Percentiles rank a stretch among this genome's conserved stretches.
Conservation (phyloP, 306 rosid genomes). For the Gleditsia sinensis region DNA sequence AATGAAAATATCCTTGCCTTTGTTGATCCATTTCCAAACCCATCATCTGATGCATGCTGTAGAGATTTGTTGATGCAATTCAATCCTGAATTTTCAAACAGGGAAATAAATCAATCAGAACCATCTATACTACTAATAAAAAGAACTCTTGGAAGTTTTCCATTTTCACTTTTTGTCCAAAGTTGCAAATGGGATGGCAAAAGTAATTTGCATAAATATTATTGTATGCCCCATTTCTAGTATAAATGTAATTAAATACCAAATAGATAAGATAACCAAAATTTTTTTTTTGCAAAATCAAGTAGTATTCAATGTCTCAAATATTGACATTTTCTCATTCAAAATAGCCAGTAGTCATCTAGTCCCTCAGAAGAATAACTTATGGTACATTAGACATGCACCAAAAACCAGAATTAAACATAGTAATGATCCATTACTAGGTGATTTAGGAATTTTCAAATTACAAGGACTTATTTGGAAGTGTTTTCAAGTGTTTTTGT, state of each 20-base stretch:
- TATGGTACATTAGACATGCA: conserved; percentile 12
- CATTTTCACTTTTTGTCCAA: neutral
- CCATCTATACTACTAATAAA: neutral
- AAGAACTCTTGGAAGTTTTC: neutral
- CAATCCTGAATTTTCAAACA: conserved; percentile 45
- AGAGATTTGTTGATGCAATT: conserved; percentile 33
- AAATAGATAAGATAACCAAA: neutral
- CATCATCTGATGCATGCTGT: conserved; percentile 62
- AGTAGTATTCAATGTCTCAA: conserved; percentile 1
- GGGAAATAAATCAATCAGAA: conserved; percentile 29
- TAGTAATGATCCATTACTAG: neutral
- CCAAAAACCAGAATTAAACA: neutral
- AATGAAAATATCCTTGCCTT: conserved; percentile 60
- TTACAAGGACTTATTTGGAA: too few relatives aligned
- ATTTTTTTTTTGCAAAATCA: neutral
- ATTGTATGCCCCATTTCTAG: neutral
- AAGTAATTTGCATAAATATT: too few relatives aligned
- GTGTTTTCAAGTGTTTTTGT: too few relatives aligned
- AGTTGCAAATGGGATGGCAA: too few relatives aligned
- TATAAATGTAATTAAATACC: conserved; percentile 17
- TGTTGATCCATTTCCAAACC: conserved; percentile 78
- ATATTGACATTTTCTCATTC: neutral
- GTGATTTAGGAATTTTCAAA: too few relatives aligned
- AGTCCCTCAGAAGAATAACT: neutral
- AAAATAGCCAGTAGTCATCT: neutral